Base-by-base conservation (phyloP, 129 eudicot genomes). In the Silybum marianum region DNA sequence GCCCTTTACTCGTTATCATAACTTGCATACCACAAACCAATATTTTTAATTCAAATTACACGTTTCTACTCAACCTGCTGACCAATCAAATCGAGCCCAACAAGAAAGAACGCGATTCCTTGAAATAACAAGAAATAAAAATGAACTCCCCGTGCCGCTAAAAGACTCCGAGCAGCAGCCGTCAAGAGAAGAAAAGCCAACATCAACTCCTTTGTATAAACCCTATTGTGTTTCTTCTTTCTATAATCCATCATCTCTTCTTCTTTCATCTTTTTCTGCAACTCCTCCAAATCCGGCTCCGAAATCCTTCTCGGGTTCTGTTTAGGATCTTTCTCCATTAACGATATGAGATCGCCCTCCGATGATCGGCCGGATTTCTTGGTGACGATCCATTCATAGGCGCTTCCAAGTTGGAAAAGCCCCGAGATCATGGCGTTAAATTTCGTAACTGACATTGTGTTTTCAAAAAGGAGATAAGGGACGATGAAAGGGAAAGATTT, bases 381-480 rank as follows among this genome's bases (percentile, higher is more conserved):
- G 66, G 97, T 93, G 22, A 93, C 98, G 2, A 91, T 90, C 98
- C 98, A 91, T 78, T 91, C 97, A 13, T 93, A 93, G 0, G 98
- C 93, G 72, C 90, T 91, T 73, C 97, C 93, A 13, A 90, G 90
- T 46, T 93, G 98, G 79, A 93, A 93, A 48, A 91, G 87, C 30
- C 98, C 97, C 8, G 95, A 93, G 40, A 93, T 87, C 98, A 93
- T 91, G 77, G 98, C 98, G 36, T 91, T 93, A 87, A 93, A 93
- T 84, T 93, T 91, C 73, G 98, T 93, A 6, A 93, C 98, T 0
- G 98, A 93, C 93, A 91, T 90, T 9, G 98, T 93, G 88, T 93
- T 93, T 74, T 93, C 98, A 21, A 93, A 93, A 19, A 93, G 90
- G 24, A 93, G 97, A 72, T 93, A 93, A 3, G 95, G 98, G 66